Base-by-base conservation (phyloP, 495 filamentous ascomycete genomes). In the Neurospora sp. region DNA sequence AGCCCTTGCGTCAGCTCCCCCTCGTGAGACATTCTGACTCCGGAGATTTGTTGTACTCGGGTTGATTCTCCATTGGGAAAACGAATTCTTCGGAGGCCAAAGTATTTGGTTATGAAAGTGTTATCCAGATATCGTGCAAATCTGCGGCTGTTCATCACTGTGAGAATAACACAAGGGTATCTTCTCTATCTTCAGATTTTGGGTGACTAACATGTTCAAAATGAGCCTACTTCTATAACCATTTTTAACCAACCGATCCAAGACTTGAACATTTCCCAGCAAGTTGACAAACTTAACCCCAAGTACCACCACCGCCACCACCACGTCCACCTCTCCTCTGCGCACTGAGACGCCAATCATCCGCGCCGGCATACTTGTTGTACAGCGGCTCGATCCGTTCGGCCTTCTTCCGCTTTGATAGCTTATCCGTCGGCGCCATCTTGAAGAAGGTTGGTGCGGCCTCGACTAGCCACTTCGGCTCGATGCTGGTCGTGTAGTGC, bases 401-500 rank as follows among this genome's bases (percentile, higher is more conserved):
- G 0, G 93, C 94, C 84, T 93, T 93, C 87, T 96, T 95, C 75
- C 96, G 84, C 85, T 97, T 97, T 38, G 91, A 94, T 72, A 99
- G 83, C 73, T 90, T 88, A 78, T 97, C 93, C 18, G 91, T 96
- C 22, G 93, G 91, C 68, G 96, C 96, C 9, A 99, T 92, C 86
- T 97, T 97, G 88, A 99, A 99, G 87, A 98, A 98, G 0, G 93
- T 97, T 18, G 96, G 96, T 35, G 96, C 96, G 10, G 94, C 95
- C 73, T 97, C 94, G 10, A 98, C 94, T 38, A 90, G 83, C 88
- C 88, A 93, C 74, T 97, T 98, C 1, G 96, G 95, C 79, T 99
- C 96, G 75, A 99, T 98, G 4, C 87, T 87, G 0, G 93, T 96
- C 9, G 92, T 95, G 78, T 86, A 91, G 73, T 97, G 94, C 96